phyloP scores from a whole-genome alignment of 2,329 filamentous ascomycete genomes.

The Elsinoe necatrix region DNA sequence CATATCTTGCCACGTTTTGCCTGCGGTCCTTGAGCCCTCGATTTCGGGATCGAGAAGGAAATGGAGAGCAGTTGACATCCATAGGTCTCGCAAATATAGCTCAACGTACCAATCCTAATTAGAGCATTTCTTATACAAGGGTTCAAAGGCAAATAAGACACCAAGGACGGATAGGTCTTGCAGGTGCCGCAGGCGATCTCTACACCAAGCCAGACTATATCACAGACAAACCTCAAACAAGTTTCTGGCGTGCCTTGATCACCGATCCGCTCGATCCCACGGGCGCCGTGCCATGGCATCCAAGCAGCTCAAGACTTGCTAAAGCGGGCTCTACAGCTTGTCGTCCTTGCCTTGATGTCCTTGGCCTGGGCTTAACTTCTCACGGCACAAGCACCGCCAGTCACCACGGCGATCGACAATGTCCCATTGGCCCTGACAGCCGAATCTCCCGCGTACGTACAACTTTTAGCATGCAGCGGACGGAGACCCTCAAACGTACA shows the following conservation, averaged over 20 bases:
- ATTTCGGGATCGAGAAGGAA: not conserved
- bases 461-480: too few species aligned
- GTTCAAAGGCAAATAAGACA: not conserved
- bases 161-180: not conserved
- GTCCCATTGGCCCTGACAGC: not conserved
- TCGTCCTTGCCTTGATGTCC: not conserved
- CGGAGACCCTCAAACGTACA: too few species aligned
- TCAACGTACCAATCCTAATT: not conserved
- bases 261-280: not conserved
- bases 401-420: not conserved
- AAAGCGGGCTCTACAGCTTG: constrained; percentile 10
- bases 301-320: not conserved
- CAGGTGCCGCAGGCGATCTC: not conserved
- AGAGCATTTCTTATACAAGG: not conserved
- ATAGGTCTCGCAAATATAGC: not conserved
- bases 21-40: not conserved
- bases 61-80: too few species aligned
- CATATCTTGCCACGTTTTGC: not conserved
- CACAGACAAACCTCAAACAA: not conserved
- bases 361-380: not conserved
- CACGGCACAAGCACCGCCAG: not conserved
- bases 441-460: not conserved
- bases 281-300: not conserved
- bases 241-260: not conserved
- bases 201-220: not conserved